These are phyloP conservation scores for Malbranchea cinnamomea DNA, from an alignment of 2,329 filamentous ascomycete species.

Conservation along the genomic window DNA sequence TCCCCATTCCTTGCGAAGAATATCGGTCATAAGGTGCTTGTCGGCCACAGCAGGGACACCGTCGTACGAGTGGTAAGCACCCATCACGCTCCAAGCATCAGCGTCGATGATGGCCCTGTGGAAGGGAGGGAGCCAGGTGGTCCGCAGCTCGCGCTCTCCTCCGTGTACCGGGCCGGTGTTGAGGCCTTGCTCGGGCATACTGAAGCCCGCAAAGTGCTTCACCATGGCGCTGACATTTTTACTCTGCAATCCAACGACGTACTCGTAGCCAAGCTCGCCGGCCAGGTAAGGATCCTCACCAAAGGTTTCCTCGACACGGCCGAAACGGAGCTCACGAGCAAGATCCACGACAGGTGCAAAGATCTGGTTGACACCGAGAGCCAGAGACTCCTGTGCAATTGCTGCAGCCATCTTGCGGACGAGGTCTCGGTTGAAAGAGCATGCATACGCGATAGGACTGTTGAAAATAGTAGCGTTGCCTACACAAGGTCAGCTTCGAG, in stretches of 20 bases:
- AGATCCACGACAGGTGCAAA: conserved; percentile 59
- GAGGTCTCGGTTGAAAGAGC: conserved; percentile 50
- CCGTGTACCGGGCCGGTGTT: conserved; percentile 49
- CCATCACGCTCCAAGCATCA: conserved; percentile 56
- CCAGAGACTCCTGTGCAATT: conserved; percentile 50
- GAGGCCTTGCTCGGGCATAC: conserved; percentile 53
- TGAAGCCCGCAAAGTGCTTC: conserved; percentile 62
- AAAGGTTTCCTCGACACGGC: conserved; percentile 53
- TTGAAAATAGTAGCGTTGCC: conserved; percentile 66
- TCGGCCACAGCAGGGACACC: conserved; percentile 54
- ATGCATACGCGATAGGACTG: conserved; percentile 57
- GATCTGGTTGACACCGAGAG: conserved; percentile 57
- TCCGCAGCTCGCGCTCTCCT: conserved; percentile 39
- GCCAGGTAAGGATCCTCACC: conserved; percentile 54
- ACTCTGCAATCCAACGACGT: conserved; percentile 47
- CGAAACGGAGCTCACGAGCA: conserved; percentile 55
- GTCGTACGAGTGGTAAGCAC: conserved; percentile 54
- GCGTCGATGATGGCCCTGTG: conserved; percentile 57
- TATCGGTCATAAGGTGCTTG: conserved; percentile 49
- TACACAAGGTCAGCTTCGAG: conserved; percentile 43
- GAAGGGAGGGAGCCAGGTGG: conserved; percentile 43
- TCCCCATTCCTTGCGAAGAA: conserved; percentile 57
- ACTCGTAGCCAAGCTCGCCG: conserved; percentile 51
- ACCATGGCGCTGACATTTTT: conserved; percentile 54
- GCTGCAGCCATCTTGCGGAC: conserved; percentile 44